Evolutionary conservation across 2,329 filamentous ascomycete species (phyloP).

Genomic region (Colletotrichum falcatum): DNA sequence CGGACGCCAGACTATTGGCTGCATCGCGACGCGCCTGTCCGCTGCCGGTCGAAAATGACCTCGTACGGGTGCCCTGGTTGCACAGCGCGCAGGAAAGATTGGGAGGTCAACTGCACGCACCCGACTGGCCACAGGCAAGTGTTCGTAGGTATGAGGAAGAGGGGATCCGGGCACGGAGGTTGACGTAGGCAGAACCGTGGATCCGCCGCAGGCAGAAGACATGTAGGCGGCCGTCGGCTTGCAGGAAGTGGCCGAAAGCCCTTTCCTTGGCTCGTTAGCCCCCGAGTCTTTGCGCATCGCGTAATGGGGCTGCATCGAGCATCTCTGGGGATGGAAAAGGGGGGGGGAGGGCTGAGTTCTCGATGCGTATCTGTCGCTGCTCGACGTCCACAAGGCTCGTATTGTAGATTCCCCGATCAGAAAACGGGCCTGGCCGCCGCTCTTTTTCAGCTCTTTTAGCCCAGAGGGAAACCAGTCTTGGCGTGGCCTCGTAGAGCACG

Average conservation of each 20-base stretch:
- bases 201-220: constrained; percentile 16
- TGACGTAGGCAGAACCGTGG: background rate
- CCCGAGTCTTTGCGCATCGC: background rate
- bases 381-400: constrained; percentile 15
- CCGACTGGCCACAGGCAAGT: constrained; percentile 35
- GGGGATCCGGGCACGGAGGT: background rate
- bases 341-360: background rate
- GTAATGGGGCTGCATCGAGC: background rate
- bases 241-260: constrained; percentile 24
- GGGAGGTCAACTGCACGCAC: constrained; percentile 25
- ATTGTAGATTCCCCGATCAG: background rate
- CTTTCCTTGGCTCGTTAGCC: background rate
- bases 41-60: constrained; percentile 52
- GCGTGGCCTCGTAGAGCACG: background rate
- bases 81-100: constrained; percentile 25
- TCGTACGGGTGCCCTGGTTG: constrained; percentile 49
- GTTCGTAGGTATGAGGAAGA: too few species aligned
- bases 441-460: background rate
- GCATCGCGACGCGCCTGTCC: constrained; percentile 46
- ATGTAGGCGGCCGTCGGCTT: constrained; percentile 34
- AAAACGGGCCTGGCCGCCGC: background rate
- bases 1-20: constrained; percentile 35
- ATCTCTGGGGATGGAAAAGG: background rate
- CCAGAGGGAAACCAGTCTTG: background rate
- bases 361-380: background rate